Evolutionary conservation across 257 asterid genomes (phyloP).

Genomic region (Salvia miltiorrhiza): DNA sequence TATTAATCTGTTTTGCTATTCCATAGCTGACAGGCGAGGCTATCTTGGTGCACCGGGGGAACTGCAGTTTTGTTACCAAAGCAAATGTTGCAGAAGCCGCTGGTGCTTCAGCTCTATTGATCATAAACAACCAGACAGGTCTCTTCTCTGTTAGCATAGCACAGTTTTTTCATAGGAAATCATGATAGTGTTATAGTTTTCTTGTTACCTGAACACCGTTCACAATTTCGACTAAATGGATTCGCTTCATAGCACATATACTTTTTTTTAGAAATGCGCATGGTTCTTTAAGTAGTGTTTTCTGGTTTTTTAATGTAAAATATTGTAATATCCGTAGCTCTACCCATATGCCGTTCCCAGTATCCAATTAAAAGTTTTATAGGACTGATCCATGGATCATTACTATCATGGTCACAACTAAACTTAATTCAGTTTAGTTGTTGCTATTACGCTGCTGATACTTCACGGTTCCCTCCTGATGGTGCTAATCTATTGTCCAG

Average conservation of each 20-base stretch:
- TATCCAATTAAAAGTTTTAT: background rate
- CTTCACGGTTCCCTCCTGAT: background rate
- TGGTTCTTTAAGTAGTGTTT: background rate
- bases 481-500: conserved; percentile 41
- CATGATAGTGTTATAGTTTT: background rate
- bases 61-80: conserved; percentile 81
- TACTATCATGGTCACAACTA: background rate
- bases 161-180: background rate
- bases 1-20: conserved; percentile 5
- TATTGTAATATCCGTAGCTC: background rate
- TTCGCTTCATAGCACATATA: too few species aligned
- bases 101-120: conserved; percentile 81
- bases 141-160: conserved; percentile 10
- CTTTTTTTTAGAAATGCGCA: too few species aligned
- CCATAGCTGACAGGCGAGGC: conserved; percentile 73
- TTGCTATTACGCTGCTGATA: conserved; percentile 7
- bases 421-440: background rate
- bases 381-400: background rate
- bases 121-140: conserved; percentile 80
- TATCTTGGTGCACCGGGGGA: conserved; percentile 81
- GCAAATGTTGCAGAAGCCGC: conserved; percentile 81
- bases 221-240: too few species aligned
- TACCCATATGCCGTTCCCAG: background rate
- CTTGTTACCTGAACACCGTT: background rate
- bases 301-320: background rate